phyloP scores from a whole-genome alignment of 78 protist genomes.

The Pigoraptor vietnamica region DNA sequence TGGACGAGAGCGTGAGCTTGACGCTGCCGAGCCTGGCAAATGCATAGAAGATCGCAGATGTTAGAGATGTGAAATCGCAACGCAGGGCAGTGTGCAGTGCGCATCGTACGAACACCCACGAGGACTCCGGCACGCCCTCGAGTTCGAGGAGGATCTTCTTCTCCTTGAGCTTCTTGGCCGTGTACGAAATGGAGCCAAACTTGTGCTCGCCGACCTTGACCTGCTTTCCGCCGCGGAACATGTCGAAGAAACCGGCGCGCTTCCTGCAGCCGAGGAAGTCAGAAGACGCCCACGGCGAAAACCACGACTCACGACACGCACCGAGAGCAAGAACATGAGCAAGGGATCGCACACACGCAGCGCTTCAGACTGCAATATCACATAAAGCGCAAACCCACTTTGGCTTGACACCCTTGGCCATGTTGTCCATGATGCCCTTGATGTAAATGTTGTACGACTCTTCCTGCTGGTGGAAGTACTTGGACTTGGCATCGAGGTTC shows the following conservation, averaged over 20 bases:
- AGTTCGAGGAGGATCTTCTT: neutral
- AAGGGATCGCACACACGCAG: neutral
- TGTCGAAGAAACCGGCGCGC: neutral
- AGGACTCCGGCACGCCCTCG: neutral
- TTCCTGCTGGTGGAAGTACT: neutral
- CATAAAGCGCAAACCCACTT: too few species aligned
- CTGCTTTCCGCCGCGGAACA: neutral
- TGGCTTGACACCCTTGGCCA: neutral
- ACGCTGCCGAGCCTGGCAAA: neutral
- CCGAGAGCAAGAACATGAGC: neutral
- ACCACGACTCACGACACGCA: too few species aligned
- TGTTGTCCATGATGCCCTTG: neutral
- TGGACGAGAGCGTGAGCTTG: neutral
- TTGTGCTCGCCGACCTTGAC: neutral
- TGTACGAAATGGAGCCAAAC: neutral
- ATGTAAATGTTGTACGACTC: neutral
- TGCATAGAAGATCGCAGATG: neutral
- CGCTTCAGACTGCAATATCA: too few species aligned
- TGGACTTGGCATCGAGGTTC: neutral
- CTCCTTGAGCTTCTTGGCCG: constrained; percentile 4
- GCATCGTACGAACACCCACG: neutral
- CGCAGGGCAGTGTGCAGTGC: neutral
- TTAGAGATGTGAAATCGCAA: neutral
- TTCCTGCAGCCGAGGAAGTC: neutral
- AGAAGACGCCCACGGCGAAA: neutral